Conservation (phyloP, 192 early-diverging fungal species). For the Funneliformis geosporum region DNA sequence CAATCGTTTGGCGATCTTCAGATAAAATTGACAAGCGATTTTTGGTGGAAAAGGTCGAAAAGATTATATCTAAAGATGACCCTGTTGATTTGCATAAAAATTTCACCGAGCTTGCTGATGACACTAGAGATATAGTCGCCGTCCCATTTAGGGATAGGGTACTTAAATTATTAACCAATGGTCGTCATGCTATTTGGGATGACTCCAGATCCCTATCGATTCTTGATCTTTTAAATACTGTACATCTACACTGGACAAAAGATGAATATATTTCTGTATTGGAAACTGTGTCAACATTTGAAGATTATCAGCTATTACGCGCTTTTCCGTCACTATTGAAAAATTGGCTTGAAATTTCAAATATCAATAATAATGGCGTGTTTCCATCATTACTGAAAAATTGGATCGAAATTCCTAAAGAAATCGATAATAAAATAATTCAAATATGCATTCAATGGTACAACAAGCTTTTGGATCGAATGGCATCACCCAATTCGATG, state of each 20-base stretch:
- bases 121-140: background rate
- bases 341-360: background rate
- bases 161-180: background rate
- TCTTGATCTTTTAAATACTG: background rate
- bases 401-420: too few species aligned
- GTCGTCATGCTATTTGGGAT: background rate
- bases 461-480: background rate
- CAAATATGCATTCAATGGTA: background rate
- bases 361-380: background rate
- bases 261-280: background rate
- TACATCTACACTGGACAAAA: background rate
- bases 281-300: background rate
- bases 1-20: background rate
- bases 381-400: too few species aligned
- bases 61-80: background rate
- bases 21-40: background rate
- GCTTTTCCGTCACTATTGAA: background rate
- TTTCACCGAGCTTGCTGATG: background rate
- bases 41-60: background rate
- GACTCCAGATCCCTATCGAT: background rate
- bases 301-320: background rate
- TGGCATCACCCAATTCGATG: background rate
- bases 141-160: background rate
- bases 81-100: background rate
- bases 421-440: background rate